Percentiles rank a stretch among this genome's conserved stretches.
Conservation (phyloP, 768 basidiomycete genomes). For the Mycena pura region DNA sequence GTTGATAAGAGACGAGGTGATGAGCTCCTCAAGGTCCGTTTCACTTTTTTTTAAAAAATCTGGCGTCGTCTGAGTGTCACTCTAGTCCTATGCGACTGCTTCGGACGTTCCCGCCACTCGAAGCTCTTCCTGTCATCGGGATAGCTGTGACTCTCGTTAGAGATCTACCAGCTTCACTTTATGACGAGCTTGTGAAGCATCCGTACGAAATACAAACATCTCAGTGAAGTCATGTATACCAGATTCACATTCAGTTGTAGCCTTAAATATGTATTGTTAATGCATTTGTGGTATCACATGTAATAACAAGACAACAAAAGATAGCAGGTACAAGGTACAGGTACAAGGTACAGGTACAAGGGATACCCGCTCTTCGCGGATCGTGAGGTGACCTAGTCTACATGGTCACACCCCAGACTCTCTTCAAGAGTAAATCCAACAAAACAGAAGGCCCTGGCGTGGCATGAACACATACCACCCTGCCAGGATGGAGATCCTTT, state of each 20-base stretch:
- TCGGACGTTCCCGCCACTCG: conserved; percentile 91
- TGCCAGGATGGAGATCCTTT: conserved; percentile 20
- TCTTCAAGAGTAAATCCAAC: conserved; percentile 52
- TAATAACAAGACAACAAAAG: conserved; percentile 41
- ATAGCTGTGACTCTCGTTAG: conserved; percentile 94
- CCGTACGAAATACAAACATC: conserved; percentile 65
- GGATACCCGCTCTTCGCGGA: too few species aligned
- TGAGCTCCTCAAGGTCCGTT: conserved; percentile 84
- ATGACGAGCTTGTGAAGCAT: conserved; percentile 88
- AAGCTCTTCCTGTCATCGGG: conserved; percentile 86
- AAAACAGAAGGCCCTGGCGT: conserved; percentile 71
- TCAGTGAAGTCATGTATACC: conserved; percentile 14
- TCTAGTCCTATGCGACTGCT: conserved; percentile 91
- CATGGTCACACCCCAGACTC: conserved; percentile 75
- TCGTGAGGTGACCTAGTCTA: too few species aligned
- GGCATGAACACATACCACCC: conserved; percentile 55
- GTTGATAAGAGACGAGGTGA: conserved; percentile 89
- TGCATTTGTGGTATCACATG: not conserved
- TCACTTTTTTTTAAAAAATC: not conserved
- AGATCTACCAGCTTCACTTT: conserved; percentile 85
- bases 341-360: too few species aligned
- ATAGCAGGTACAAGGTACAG: too few species aligned
- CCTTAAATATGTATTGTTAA: conserved; percentile 14
- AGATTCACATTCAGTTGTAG: conserved; percentile 15
- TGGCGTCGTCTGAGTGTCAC: conserved; percentile 5